Base-by-base conservation (phyloP, 1,284 basidiomycete genomes). In the Vanrija sp. region DNA sequence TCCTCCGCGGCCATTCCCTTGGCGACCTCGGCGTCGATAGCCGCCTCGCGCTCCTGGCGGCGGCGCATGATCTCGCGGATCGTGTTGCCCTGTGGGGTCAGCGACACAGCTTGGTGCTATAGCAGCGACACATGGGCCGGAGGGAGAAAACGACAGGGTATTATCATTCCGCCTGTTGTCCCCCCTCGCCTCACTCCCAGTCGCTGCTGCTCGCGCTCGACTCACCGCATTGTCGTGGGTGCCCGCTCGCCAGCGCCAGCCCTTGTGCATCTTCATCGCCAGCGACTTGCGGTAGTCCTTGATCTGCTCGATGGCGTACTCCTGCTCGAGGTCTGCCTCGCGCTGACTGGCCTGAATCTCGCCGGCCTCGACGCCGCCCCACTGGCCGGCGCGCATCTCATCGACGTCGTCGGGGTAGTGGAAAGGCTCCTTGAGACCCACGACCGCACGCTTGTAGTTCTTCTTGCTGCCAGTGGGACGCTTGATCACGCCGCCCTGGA, bases 391-490 rank as follows among this genome's bases (percentile, higher is more conserved):
- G 19, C 68, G 60, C 85, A 92, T 87, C 72, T 90, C 89, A 67
- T 88, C 87, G 57, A 85, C 63, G 48, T 87, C 84, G 55, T 83
- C 83, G 0, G 91, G 91, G 71, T 91, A 93, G 78, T 92, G 91
- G 80, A 95, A 95, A 1, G 91, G 91, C 65, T 93, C 86, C 38
- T 86, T 83, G 57, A 95, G 82, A 29, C 91, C 91, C 19, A 94
- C 89, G 28, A 93, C 85, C 2, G 90, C 89, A 46, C 89, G 85
- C 75, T 95, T 95, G 79, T 90, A 92, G 19, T 85, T 82, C 60
- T 83, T 80, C 65, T 81, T 49, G 6, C 57, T 49, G 5, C 75
- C 72, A 60, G 53, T 71, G 64, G 48, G 74, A 63, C 61, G 66
- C 28, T 49, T 58, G 53, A 64, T 43, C 49, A 60, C 50, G 3